Conservation (phyloP, 495 filamentous ascomycete species). For the Aspergillus baeticus region DNA sequence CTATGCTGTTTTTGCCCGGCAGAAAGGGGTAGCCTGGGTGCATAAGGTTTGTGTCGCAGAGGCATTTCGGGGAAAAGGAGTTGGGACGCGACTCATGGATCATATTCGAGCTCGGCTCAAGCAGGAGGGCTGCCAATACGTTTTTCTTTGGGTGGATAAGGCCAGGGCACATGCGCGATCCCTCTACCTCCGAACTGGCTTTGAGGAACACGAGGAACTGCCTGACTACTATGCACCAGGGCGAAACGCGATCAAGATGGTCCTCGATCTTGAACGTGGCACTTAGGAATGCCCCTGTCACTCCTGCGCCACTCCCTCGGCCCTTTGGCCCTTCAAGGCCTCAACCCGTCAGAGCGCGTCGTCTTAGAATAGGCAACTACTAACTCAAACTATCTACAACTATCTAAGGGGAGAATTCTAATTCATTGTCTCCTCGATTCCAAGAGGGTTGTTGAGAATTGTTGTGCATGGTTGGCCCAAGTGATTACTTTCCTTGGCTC, state of each 20-base stretch:
- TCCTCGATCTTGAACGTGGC: slow-evolving; percentile 40
- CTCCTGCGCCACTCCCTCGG: slow-evolving; percentile 12
- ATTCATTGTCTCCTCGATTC: slow-evolving; percentile 14
- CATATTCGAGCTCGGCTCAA: slow-evolving; percentile 46
- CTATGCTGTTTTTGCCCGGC: slow-evolving; percentile 55
- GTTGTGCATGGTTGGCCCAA: slow-evolving; percentile 24
- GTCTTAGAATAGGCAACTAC: no score
- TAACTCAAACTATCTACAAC: slow-evolving; percentile 11
- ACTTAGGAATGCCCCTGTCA: slow-evolving; percentile 22
- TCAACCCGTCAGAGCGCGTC: neutral
- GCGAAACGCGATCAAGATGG: slow-evolving; percentile 56
- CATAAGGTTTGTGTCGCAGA: slow-evolving; percentile 61
- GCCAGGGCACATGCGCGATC: slow-evolving; percentile 46
- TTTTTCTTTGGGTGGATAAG: slow-evolving; percentile 64
- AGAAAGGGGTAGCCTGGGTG: slow-evolving; percentile 50
- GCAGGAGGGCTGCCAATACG: slow-evolving; percentile 52
- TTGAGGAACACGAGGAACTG: slow-evolving; percentile 50
- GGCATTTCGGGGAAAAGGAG: slow-evolving; percentile 50
- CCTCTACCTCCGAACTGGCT: slow-evolving; percentile 51
- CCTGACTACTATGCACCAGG: slow-evolving; percentile 58
- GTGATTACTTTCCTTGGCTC: slow-evolving; percentile 26
- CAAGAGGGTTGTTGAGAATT: slow-evolving; percentile 20
- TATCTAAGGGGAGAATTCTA: slow-evolving; percentile 4
- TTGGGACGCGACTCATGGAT: slow-evolving; percentile 50
- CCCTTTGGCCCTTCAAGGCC: slow-evolving; percentile 1